A percentile compares a stretch with the other conserved stretches of the same genome.
phyloP scores from a whole-genome alignment of 1,284 basidiomycete species.

The Puccinia polysora region DNA sequence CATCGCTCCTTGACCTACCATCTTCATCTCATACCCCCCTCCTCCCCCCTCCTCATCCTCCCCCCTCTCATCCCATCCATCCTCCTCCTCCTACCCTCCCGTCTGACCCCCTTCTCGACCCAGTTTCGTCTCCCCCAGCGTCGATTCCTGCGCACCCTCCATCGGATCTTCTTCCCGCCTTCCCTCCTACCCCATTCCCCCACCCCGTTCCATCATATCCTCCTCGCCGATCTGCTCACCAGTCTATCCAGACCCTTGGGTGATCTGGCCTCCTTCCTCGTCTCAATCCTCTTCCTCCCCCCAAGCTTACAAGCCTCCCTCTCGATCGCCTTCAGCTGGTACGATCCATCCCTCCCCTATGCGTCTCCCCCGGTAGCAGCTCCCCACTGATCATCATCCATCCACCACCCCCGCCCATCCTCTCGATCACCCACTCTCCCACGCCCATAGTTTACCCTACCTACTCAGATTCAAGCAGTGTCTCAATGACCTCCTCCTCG shows the following conservation, averaged over 20 bases:
- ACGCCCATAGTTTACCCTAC: constrained; percentile 72
- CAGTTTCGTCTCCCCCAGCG: neutral
- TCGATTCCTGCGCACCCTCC: neutral
- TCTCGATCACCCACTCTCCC: constrained; percentile 24
- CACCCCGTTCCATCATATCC: constrained; percentile 74
- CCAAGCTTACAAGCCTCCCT: constrained; percentile 25
- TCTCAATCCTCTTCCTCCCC: constrained; percentile 62
- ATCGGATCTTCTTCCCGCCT: neutral
- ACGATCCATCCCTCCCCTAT: neutral
- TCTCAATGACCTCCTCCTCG: constrained; percentile 70
- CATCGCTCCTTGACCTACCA: neutral
- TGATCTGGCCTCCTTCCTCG: constrained; percentile 81
- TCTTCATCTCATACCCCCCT: neutral
- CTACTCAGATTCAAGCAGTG: constrained; percentile 88
- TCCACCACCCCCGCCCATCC: neutral
- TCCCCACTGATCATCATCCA: neutral
- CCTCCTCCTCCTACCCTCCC: neutral
- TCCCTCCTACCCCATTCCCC: neutral
- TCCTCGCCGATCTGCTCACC: constrained; percentile 91
- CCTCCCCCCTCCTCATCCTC: too few species aligned
- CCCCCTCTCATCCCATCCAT: neutral
- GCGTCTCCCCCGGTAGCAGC: neutral
- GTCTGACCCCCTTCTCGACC: constrained; percentile 57
- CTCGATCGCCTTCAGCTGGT: constrained; percentile 9
- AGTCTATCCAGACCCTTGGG: constrained; percentile 95